Percentiles rank a stretch among this genome's conserved stretches.
phyloP scores from a whole-genome alignment of 139 green algal species.

The Micromonas commoda region DNA sequence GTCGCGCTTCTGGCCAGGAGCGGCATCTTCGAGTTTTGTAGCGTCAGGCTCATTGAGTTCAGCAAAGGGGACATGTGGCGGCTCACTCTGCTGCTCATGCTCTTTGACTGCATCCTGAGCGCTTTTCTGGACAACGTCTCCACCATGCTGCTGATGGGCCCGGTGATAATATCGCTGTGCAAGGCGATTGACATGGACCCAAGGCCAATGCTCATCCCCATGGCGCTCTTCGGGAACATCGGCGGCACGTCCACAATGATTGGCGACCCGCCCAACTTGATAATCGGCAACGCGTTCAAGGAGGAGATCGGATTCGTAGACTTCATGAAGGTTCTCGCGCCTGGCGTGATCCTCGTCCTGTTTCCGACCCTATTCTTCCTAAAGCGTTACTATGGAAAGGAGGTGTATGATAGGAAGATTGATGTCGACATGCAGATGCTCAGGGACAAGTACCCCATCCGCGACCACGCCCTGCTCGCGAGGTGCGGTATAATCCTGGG shows the following conservation, averaged over 20 bases:
- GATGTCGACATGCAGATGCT: constrained; percentile 31
- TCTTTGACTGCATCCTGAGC: constrained; percentile 33
- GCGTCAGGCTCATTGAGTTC: constrained; percentile 30
- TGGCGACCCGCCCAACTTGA: constrained; percentile 53
- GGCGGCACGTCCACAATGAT: constrained; percentile 51
- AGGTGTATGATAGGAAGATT: background rate
- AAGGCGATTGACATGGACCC: constrained; percentile 41
- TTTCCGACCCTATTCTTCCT: constrained; percentile 29
- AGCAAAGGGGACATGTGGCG: constrained; percentile 36
- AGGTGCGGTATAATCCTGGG: constrained; percentile 41
- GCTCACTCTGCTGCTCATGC: constrained; percentile 36
- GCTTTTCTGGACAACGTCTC: constrained; percentile 57
- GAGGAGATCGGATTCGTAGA: constrained; percentile 43
- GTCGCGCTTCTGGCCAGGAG: constrained; percentile 46
- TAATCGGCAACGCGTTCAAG: constrained; percentile 50
- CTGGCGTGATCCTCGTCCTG: constrained; percentile 38
- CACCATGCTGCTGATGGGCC: constrained; percentile 49
- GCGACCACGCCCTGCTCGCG: constrained; percentile 29
- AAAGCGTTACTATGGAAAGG: constrained; percentile 28
- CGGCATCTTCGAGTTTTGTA: constrained; percentile 47
- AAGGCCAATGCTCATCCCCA: constrained; percentile 42
- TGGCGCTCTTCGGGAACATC: constrained; percentile 45
- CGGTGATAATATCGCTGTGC: constrained; percentile 47
- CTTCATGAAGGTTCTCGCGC: constrained; percentile 43
- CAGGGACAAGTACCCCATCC: constrained; percentile 19